phyloP scores from a whole-genome alignment of 441 rosid genomes.

The Theobroma grandiflorum region DNA sequence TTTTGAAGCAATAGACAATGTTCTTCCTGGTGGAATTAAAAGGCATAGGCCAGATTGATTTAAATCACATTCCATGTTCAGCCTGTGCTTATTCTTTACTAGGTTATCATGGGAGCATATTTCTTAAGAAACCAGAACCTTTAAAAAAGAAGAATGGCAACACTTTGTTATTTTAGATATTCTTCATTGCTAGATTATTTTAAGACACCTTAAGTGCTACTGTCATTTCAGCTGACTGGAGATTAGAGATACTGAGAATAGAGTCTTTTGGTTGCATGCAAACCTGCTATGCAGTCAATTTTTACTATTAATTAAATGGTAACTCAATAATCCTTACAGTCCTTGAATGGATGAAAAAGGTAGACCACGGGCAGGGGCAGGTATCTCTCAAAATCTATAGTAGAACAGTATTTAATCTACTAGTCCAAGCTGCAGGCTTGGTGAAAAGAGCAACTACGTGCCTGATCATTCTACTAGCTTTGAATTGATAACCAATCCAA shows the following conservation, averaged over 20 bases:
- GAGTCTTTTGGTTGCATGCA: background rate
- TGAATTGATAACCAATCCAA: background rate
- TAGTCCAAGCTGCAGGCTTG: background rate
- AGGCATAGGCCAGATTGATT: background rate
- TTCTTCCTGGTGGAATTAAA: background rate
- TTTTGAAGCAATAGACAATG: background rate
- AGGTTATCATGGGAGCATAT: background rate
- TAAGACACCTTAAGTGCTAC: background rate
- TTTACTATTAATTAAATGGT: background rate
- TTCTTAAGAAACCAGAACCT: background rate
- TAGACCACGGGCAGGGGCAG: background rate
- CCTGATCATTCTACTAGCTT: background rate
- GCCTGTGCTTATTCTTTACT: background rate
- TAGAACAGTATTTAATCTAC: background rate
- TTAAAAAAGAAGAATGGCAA: background rate
- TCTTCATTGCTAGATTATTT: background rate
- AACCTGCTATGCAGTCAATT: background rate
- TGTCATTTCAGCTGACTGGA: background rate
- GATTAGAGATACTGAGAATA: background rate
- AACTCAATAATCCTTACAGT: background rate
- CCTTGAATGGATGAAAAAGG: background rate
- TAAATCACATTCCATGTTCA: background rate
- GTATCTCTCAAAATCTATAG: background rate
- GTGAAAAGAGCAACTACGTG: background rate
- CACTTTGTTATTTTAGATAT: background rate